These are phyloP conservation scores for Chenopodium suecicum DNA, from an alignment of 148 eudicot species.

Conservation along the genomic window DNA sequence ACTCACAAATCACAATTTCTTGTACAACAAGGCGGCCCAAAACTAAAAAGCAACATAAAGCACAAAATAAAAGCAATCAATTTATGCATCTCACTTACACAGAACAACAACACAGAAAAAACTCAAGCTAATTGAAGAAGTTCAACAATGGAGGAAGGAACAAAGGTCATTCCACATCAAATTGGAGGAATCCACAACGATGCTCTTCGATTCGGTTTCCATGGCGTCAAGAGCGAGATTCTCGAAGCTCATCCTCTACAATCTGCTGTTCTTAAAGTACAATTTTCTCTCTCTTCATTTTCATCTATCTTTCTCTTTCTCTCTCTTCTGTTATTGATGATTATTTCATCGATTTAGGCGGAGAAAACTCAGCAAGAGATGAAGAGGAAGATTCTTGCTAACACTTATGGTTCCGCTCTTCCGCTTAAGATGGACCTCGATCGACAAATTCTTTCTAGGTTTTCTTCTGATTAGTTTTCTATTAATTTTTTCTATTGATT, in stretches of 20 bases:
- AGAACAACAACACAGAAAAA: too few species aligned
- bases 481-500: background rate
- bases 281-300: background rate
- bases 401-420: slow-evolving; percentile 79
- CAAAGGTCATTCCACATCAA: slow-evolving; percentile 56
- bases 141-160: slow-evolving; percentile 38
- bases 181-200: slow-evolving; percentile 67
- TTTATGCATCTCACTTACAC: too few species aligned
- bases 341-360: slow-evolving; percentile 27
- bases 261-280: slow-evolving; percentile 58
- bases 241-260: slow-evolving; percentile 78
- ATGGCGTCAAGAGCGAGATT: slow-evolving; percentile 81
- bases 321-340: background rate
- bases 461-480: background rate
- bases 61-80: too few species aligned
- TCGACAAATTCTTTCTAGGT: slow-evolving; percentile 77
- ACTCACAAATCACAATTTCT: too few species aligned
- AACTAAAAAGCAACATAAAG: too few species aligned
- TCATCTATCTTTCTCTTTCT: background rate
- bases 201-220: slow-evolving; percentile 73
- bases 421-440: slow-evolving; percentile 87
- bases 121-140: too few species aligned
- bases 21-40: too few species aligned
- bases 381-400: slow-evolving; percentile 52
- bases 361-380: slow-evolving; percentile 49